Evolutionary conservation across 129 eudicot genomes (phyloP).

Genomic region (Artemisia argyi): DNA sequence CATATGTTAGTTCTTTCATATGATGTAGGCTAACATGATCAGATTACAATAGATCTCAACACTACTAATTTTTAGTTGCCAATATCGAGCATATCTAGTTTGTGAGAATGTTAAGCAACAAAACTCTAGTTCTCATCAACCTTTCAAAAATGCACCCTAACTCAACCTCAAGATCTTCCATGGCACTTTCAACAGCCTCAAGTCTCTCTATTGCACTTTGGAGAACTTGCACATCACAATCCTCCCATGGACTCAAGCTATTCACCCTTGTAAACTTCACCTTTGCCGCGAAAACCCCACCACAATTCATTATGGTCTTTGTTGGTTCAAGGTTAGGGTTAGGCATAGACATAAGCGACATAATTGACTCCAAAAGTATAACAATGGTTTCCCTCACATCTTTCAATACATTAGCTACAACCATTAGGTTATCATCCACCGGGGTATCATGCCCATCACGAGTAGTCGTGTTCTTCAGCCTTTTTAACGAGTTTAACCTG

Average conservation of each 20-base stretch:
- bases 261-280: conserved; percentile 48
- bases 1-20: neutral
- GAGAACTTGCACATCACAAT: conserved; percentile 47
- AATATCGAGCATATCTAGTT: conserved; percentile 27
- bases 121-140: conserved; percentile 82
- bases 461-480: conserved; percentile 28
- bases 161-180: conserved; percentile 79
- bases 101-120: conserved; percentile 79
- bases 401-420: conserved; percentile 55
- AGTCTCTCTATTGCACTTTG: conserved; percentile 48
- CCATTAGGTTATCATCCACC: conserved; percentile 45
- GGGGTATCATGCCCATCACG: conserved; percentile 25
- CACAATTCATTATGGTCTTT: conserved; percentile 14
- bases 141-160: conserved; percentile 70
- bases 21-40: neutral
- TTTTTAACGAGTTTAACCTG: conserved; percentile 52
- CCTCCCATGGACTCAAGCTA: conserved; percentile 66
- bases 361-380: conserved; percentile 54
- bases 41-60: neutral
- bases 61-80: conserved; percentile 1
- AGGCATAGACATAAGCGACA: conserved; percentile 74
- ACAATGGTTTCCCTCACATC: conserved; percentile 62
- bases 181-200: conserved; percentile 65
- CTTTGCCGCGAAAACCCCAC: conserved; percentile 43
- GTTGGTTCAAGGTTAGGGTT: conserved; percentile 37